Evolutionary conservation across 192 early-diverging fungal species (phyloP).

Genomic region (Cetraspora pellucida): DNA sequence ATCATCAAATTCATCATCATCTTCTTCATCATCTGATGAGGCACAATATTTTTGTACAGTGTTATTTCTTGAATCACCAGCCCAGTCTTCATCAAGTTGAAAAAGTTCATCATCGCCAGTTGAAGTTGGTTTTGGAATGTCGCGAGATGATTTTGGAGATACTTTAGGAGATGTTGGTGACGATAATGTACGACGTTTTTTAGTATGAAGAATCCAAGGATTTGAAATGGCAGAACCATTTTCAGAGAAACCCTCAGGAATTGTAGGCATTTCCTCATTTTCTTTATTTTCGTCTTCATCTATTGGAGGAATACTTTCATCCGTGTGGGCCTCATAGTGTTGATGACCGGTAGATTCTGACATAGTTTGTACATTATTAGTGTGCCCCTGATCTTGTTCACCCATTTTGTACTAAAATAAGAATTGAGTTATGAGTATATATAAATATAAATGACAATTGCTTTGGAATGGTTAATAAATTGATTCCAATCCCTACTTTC

Average conservation of each 20-base stretch:
- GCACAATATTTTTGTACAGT: slow-evolving; percentile 59
- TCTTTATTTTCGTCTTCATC: slow-evolving; percentile 18
- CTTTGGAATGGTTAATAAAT: background rate
- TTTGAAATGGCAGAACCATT: background rate
- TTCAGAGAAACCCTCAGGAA: background rate
- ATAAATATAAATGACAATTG: background rate
- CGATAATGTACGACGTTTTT: slow-evolving; percentile 5
- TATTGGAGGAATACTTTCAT: background rate
- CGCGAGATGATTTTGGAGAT: background rate
- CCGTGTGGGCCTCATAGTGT: background rate
- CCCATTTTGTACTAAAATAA: background rate
- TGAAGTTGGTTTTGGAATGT: background rate
- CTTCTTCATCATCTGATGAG: slow-evolving; percentile 69
- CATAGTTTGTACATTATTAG: too few species aligned
- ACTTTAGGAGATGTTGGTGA: slow-evolving; percentile 28
- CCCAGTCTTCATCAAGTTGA: slow-evolving; percentile 80
- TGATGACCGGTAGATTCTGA: too few species aligned
- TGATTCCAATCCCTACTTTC: slow-evolving; percentile 50
- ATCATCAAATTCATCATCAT: slow-evolving; percentile 87
- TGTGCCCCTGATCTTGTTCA: background rate
- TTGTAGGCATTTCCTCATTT: slow-evolving; percentile 13
- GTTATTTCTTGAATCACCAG: slow-evolving; percentile 50
- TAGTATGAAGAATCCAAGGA: slow-evolving; percentile 3
- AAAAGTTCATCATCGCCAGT: slow-evolving; percentile 76
- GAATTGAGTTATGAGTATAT: background rate